Conservation (phyloP, 2,329 filamentous ascomycete genomes). For the Salinomyces thailandicus region DNA sequence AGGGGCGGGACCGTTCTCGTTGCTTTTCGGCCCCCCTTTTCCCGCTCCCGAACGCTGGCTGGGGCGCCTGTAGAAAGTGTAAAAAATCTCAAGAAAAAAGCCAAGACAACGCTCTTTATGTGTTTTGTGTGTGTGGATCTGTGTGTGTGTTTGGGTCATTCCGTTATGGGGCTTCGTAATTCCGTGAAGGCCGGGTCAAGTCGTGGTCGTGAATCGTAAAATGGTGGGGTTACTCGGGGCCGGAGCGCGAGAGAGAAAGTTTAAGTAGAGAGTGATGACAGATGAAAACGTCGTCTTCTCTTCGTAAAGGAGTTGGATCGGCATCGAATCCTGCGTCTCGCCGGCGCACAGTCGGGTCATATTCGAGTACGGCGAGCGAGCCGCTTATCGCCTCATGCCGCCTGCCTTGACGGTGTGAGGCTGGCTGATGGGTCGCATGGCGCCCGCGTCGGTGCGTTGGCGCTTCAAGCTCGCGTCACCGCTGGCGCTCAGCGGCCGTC, state of each 20-base stretch:
- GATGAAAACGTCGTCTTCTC: too few species aligned
- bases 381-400: conserved; percentile 16
- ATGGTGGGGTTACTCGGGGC: too few species aligned
- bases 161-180: conserved; percentile 9
- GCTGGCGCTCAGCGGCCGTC: conserved; percentile 51
- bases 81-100: too few species aligned
- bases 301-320: too few species aligned
- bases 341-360: not conserved
- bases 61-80: too few species aligned
- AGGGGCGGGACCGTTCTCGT: too few species aligned
- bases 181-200: conserved; percentile 12
- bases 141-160: too few species aligned
- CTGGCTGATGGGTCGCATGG: conserved; percentile 21
- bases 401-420: conserved; percentile 24
- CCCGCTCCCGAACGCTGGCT: too few species aligned
- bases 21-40: too few species aligned
- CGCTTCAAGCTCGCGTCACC: conserved; percentile 61
- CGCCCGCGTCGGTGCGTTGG: conserved; percentile 52
- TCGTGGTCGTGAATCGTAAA: conserved; percentile 26
- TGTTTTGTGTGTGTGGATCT: too few species aligned
- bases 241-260: conserved; percentile 14
- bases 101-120: too few species aligned
- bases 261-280: conserved; percentile 8
- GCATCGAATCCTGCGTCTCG: too few species aligned
- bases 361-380: not conserved